phyloP scores from a whole-genome alignment of 306 rosid genomes.

The Glycyrrhiza uralensis region DNA sequence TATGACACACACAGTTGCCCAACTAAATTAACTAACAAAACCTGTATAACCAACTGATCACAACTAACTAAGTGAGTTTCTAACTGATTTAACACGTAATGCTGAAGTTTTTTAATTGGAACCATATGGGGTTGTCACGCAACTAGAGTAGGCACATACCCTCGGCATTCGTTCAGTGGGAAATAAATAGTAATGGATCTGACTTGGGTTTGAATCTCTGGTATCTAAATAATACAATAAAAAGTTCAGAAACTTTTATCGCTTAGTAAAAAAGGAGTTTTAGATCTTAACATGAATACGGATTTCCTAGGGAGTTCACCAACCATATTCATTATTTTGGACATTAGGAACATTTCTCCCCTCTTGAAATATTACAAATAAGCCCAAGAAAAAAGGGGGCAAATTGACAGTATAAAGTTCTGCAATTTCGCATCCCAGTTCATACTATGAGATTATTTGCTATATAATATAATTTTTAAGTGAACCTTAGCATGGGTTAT shows the following conservation, averaged over 20 bases:
- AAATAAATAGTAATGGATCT: slow-evolving; percentile 30
- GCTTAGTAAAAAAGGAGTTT: neutral
- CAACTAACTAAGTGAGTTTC: neutral
- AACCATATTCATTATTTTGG: neutral
- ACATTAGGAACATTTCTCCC: neutral
- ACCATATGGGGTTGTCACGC: neutral
- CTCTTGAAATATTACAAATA: neutral
- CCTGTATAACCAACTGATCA: no score
- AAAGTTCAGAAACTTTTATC: neutral
- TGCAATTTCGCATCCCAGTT: no score
- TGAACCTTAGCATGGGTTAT: no score
- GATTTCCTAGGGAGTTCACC: neutral
- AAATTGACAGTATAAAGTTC: no score
- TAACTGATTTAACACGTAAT: no score
- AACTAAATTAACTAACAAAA: neutral
- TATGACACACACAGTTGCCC: neutral
- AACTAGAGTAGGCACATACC: neutral
- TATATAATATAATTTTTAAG: no score
- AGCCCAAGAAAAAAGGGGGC: neutral
- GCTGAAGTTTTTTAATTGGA: neutral
- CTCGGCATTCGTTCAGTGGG: slow-evolving; percentile 37
- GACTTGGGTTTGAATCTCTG: neutral
- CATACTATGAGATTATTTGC: no score
- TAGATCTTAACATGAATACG: neutral
- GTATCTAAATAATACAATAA: neutral